A percentile compares a stretch with the other conserved stretches of the same genome.
Conservation (phyloP, 2,329 filamentous ascomycete genomes). For the Cercospora nicotianae region DNA sequence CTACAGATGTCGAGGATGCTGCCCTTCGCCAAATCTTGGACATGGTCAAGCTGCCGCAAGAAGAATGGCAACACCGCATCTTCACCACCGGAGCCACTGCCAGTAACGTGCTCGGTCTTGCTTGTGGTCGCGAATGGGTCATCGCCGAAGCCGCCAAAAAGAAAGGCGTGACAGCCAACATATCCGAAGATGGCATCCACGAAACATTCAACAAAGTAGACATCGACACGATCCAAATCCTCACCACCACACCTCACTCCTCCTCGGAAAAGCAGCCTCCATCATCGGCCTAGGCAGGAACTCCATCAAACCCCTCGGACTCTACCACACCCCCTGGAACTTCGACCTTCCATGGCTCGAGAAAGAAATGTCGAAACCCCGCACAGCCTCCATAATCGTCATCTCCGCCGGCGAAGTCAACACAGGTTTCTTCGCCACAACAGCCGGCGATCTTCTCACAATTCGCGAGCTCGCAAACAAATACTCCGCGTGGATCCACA, state of each 20-base stretch:
- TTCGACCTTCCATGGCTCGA: slow-evolving; percentile 69
- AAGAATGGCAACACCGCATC: slow-evolving; percentile 67
- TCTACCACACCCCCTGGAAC: slow-evolving; percentile 61
- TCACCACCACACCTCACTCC: slow-evolving; percentile 81
- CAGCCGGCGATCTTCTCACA: slow-evolving; percentile 58
- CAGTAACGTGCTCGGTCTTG: slow-evolving; percentile 65
- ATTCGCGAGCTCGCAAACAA: slow-evolving; percentile 70
- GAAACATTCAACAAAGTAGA: slow-evolving; percentile 64
- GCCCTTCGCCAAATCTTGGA: slow-evolving; percentile 69
- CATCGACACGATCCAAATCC: slow-evolving; percentile 68
- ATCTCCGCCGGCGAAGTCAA: slow-evolving; percentile 91
- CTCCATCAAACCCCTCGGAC: slow-evolving; percentile 63
- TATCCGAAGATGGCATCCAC: slow-evolving; percentile 70
- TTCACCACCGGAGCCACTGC: slow-evolving; percentile 76
- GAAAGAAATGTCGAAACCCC: slow-evolving; percentile 53
- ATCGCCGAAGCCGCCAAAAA: slow-evolving; percentile 49
- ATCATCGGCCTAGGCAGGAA: slow-evolving; percentile 74
- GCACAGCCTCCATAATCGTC: slow-evolving; percentile 69
- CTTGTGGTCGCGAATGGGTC: slow-evolving; percentile 69
- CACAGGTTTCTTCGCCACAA: slow-evolving; percentile 74
- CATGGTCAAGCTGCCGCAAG: slow-evolving; percentile 61
- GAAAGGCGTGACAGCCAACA: slow-evolving; percentile 42
- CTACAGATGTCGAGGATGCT: slow-evolving; percentile 73
- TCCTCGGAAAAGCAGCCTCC: slow-evolving; percentile 81
- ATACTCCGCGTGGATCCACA: slow-evolving; percentile 81